phyloP scores from a whole-genome alignment of 1,284 basidiomycete species.

The Mycena citricolor region DNA sequence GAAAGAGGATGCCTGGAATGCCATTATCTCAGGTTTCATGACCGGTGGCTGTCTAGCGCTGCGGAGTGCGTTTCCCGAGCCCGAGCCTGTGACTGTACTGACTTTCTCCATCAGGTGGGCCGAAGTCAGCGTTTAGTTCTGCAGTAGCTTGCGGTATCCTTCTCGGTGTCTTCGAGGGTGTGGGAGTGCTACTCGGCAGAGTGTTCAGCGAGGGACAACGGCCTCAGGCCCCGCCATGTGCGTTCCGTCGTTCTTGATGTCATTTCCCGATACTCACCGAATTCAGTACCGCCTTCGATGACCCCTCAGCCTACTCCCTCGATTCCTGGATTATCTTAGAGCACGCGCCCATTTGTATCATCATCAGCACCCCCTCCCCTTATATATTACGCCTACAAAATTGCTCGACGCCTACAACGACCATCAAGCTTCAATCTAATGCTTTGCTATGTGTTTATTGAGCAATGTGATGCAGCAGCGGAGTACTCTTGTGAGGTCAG shows the following conservation, averaged over 20 bases:
- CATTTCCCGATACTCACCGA: slow-evolving; percentile 1
- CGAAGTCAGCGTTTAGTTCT: slow-evolving; percentile 84
- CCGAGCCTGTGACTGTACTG: slow-evolving; percentile 6
- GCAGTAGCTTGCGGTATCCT: slow-evolving; percentile 97
- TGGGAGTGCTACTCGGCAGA: slow-evolving; percentile 83
- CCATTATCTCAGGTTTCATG: slow-evolving; percentile 97
- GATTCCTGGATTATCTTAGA: slow-evolving; percentile 42
- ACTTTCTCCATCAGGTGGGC: slow-evolving; percentile 66
- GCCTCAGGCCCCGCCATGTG: slow-evolving; percentile 56
- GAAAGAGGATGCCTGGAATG: slow-evolving; percentile 99
- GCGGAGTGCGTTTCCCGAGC: slow-evolving; percentile 68
- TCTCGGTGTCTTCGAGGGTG: slow-evolving; percentile 95
- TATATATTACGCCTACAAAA: slow-evolving; percentile 24
- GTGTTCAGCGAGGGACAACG: slow-evolving; percentile 82
- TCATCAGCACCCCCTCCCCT: slow-evolving; percentile 25
- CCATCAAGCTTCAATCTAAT: no score
- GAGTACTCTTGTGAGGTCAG: no score
- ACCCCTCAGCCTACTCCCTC: slow-evolving; percentile 34
- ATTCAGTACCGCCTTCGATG: slow-evolving; percentile 40
- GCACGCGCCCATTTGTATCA: slow-evolving; percentile 34
- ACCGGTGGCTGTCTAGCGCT: slow-evolving; percentile 96
- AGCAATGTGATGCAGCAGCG: no score
- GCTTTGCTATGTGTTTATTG: no score
- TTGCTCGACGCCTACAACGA: slow-evolving; percentile 27
- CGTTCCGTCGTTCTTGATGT: slow-evolving; percentile 23